Evolutionary conservation across 768 basidiomycete species (phyloP), one percentile per base, ranked within the genome.

Genomic region (Termitomyces sp.): DNA sequence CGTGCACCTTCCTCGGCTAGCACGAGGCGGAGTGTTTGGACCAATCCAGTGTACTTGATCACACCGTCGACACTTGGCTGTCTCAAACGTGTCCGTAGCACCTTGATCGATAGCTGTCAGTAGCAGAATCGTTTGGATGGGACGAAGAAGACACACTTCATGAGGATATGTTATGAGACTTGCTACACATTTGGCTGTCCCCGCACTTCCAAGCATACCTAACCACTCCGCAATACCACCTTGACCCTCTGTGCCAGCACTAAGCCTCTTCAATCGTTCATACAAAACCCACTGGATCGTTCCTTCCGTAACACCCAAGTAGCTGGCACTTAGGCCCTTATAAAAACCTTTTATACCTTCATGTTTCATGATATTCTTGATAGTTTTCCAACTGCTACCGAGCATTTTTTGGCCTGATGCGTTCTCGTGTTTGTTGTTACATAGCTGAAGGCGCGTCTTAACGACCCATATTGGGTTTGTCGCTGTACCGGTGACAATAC

Each of bases 381-480:
- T 89, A 66, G 82, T 85, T 10, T 69, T 61, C 73, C 75, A 79
- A 56, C 85, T 87, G 16, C 81, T 82, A 0, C 84, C 82, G 1
- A 82, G 61, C 4, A 75, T 67, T 13, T 72, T 69, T 22, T 61
- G 64, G 18, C 59, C 64, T 5, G 55, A 37, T 31, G 49, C 28
- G 54, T 56, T 58, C 34, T 29, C 46, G 31, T 58, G 69, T 44
- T 58, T 64, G 58, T 56, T 68, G n/a, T 77, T 71, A 3, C 73
- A 75, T 16, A 99, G 83, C 68, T 99, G 97, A 54, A 99, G 66
- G 7, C 96, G 87, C 45, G 97, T 99, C 72, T 98, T 99, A 60
- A 99, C 93, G 48, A 99, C 97, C 97, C 97, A 99, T 26, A 99
- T 96, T 0, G 97, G 97, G 70, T 99, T 99, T 22, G 97, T 98